Conservation (phyloP, 345 rosid genomes). For the Euphorbia pulcherrima region DNA sequence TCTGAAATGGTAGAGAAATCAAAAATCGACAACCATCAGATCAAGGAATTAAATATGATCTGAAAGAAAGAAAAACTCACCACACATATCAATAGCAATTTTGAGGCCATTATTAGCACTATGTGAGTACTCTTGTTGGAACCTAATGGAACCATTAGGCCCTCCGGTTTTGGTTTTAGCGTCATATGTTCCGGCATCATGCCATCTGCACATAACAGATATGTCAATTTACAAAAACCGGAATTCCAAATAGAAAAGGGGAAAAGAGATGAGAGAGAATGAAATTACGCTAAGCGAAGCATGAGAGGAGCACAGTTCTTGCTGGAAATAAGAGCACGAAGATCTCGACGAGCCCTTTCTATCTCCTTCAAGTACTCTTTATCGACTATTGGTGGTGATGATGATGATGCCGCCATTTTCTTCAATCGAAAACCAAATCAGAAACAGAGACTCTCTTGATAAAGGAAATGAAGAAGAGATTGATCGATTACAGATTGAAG, state of each 20-base stretch:
- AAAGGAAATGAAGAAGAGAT: background rate
- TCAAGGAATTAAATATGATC: background rate
- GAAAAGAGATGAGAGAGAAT: background rate
- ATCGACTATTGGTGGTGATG: conserved; percentile 25
- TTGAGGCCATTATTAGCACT: conserved; percentile 54
- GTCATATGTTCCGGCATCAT: conserved; percentile 91
- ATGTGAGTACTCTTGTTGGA: conserved; percentile 45
- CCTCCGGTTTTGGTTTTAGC: conserved; percentile 76
- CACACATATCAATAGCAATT: conserved; percentile 63
- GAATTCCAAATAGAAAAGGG: background rate
- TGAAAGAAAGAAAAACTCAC: conserved; percentile 31
- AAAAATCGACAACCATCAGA: background rate
- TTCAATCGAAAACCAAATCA: background rate
- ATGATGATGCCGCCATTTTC: conserved; percentile 32
- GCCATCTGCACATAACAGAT: conserved; percentile 48
- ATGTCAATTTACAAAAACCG: background rate
- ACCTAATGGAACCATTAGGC: conserved; percentile 78
- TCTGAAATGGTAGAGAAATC: conserved; percentile 34
- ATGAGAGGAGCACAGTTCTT: conserved; percentile 71
- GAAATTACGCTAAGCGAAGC: conserved; percentile 84
- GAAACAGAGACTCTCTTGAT: background rate
- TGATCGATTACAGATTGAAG: background rate
- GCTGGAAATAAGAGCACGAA: conserved; percentile 67
- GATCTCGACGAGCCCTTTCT: conserved; percentile 65
- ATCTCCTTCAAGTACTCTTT: conserved; percentile 61